A percentile compares a stretch with the other conserved stretches of the same genome.
Evolutionary conservation across 176 grass and related monocot species (phyloP).

Genomic region (Hordeum vulgare): MorexV3_pseudomolecules_assembly NC_058522.1:440909345-440909844

Average conservation of each 20-base stretch:
- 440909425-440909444: too few relatives aligned
- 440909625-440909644: too few relatives aligned
- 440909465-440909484: not conserved
- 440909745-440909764: not conserved
- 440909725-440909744: not conserved
- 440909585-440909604: too few relatives aligned
- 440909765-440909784: not conserved
- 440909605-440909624: too few relatives aligned
- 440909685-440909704: not conserved
- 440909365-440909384: not conserved
- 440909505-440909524: not conserved
- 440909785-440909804: not conserved
- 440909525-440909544: not conserved
- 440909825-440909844: too few relatives aligned
- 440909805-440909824: not conserved
- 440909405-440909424: too few relatives aligned
- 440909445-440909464: not conserved
- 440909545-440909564: not conserved
- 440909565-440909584: too few relatives aligned
- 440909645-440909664: too few relatives aligned
- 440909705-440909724: not conserved
- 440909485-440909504: not conserved
- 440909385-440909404: not conserved
- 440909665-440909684: too few relatives aligned
- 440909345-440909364: not conserved